Conservation (phyloP, 2,329 filamentous ascomycete species). For the Cordyceps javanica region DNA sequence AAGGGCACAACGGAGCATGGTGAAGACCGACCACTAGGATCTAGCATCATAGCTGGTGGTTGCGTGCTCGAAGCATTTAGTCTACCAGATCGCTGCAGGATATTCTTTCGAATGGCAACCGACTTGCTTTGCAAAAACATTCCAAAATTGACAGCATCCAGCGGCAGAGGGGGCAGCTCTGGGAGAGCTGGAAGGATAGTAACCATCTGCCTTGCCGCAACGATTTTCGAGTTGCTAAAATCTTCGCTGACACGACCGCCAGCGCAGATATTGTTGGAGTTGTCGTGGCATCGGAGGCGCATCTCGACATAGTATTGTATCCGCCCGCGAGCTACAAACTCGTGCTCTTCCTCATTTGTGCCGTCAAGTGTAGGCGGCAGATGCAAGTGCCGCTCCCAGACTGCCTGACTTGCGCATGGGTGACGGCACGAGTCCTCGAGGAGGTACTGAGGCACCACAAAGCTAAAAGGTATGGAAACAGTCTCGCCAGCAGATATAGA, state of each 20-base stretch:
- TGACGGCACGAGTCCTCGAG: slow-evolving; percentile 1
- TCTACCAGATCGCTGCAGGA: neutral
- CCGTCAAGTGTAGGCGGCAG: slow-evolving; percentile 1
- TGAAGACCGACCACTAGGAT: neutral
- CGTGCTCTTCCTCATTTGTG: neutral
- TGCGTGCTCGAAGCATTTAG: neutral
- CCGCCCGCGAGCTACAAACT: neutral
- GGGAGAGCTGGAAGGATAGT: neutral
- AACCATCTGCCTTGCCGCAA: neutral
- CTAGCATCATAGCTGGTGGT: slow-evolving; percentile 7
- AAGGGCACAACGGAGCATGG: neutral
- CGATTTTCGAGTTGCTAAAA: neutral
- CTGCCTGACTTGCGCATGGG: neutral
- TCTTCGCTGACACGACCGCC: neutral
- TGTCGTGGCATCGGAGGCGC: neutral
- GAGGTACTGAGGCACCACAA: slow-evolving; percentile 7
- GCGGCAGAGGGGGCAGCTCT: neutral
- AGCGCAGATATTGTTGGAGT: neutral
- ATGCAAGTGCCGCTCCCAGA: slow-evolving; percentile 4
- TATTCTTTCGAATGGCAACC: neutral
- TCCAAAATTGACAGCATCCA: neutral
- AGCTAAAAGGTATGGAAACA: neutral
- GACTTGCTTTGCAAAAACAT: neutral
- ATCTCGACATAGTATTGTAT: slow-evolving; percentile 8
- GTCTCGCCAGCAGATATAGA: neutral